Evolutionary conservation across 2,329 filamentous ascomycete species (phyloP).

Genomic region (Colletotrichum simmondsii): DNA sequence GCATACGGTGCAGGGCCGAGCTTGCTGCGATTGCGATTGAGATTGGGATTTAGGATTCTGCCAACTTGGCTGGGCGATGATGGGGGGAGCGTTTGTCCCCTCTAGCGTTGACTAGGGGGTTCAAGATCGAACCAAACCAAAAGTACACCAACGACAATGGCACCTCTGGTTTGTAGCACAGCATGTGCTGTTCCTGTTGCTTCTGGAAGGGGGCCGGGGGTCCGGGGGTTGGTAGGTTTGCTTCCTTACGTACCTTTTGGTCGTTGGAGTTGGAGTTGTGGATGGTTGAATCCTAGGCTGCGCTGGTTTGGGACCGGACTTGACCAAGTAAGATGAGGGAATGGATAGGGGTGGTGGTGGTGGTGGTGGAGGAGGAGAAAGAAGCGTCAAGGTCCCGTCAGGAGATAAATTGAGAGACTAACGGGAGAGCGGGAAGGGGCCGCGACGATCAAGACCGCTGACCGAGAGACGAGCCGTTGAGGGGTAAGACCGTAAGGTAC

Average conservation of each 20-base stretch:
- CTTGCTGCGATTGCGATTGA: constrained; percentile 19
- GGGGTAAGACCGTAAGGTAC: no score
- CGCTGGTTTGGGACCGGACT: constrained; percentile 13
- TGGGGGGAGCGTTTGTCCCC: not conserved
- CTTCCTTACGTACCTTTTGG: not conserved
- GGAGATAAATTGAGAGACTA: not conserved
- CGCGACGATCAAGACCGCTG: constrained; percentile 2
- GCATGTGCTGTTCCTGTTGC: not conserved
- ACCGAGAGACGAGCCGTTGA: not conserved
- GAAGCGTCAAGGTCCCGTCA: not conserved
- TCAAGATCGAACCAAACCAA: not conserved
- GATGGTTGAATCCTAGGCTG: constrained; percentile 12
- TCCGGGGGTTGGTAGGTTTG: not conserved
- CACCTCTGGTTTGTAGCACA: not conserved
- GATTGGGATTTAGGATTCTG: not conserved
- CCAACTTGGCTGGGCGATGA: not conserved
- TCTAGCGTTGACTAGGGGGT: not conserved
- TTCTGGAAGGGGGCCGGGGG: not conserved
- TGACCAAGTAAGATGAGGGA: constrained; percentile 19
- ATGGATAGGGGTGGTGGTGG: constrained; percentile 4
- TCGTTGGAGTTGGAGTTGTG: not conserved
- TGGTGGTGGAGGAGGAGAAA: not conserved
- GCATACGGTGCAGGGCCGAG: constrained; percentile 13
- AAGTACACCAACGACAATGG: not conserved
- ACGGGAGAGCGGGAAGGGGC: constrained; percentile 7